These are phyloP conservation scores for Dictyostelium firmibasis DNA, from an alignment of 78 protist species.

Conservation along the genomic window DNA sequence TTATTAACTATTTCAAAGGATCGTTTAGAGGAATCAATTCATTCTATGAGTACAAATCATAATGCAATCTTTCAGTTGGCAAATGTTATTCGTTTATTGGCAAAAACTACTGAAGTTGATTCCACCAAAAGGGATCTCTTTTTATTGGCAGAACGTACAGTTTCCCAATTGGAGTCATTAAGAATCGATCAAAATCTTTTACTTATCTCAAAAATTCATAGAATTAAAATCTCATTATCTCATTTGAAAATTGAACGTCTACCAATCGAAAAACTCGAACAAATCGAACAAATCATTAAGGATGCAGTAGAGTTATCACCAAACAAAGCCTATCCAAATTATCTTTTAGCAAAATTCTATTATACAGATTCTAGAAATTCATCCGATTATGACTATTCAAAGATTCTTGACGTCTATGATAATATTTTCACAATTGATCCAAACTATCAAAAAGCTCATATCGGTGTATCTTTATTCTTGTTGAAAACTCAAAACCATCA, in stretches of 20 bases:
- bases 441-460: background rate
- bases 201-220: background rate
- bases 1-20: conserved; percentile 18
- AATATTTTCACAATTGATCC: background rate
- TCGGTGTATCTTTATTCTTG: background rate
- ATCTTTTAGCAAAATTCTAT: background rate
- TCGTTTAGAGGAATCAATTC: conserved; percentile 28
- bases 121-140: background rate
- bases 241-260: background rate
- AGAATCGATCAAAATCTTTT: conserved; percentile 60
- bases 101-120: background rate
- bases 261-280: background rate
- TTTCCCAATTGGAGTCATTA: background rate
- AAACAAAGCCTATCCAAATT: conserved; percentile 1
- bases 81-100: conserved; percentile 48
- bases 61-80: conserved; percentile 62
- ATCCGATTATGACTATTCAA: background rate
- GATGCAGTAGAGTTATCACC: background rate
- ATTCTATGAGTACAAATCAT: conserved; percentile 64
- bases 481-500: background rate
- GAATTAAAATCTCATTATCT: background rate
- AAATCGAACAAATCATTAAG: background rate
- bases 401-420: background rate
- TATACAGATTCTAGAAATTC: background rate
- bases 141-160: background rate